Percentiles rank a stretch among this genome's conserved stretches.
Evolutionary conservation across 139 green algal species (phyloP).

Genomic region (Chlorella sp.): DNA sequence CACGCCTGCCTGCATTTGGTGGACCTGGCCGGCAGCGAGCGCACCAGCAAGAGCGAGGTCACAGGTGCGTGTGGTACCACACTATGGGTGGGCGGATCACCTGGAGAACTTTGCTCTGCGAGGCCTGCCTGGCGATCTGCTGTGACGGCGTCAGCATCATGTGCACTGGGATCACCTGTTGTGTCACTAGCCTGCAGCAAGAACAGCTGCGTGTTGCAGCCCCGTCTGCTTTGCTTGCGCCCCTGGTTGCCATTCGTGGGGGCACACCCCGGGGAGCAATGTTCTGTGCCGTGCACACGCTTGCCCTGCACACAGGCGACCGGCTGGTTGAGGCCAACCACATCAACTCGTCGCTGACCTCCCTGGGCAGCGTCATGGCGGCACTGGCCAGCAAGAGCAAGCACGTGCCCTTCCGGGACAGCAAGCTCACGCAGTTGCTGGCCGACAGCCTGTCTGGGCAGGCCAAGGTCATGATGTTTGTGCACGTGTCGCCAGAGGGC

Average conservation of each 20-base stretch:
- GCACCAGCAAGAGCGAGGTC: constrained; percentile 65
- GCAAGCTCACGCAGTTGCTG: constrained; percentile 89
- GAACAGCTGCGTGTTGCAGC: too few species aligned
- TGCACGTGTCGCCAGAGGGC: constrained; percentile 82
- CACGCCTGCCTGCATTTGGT: constrained; percentile 70
- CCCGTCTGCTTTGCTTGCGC: neutral
- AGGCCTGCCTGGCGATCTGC: too few species aligned
- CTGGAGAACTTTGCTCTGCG: too few species aligned
- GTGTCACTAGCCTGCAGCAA: too few species aligned
- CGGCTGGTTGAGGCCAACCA: constrained; percentile 75
- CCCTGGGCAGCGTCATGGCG: constrained; percentile 80
- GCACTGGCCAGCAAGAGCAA: constrained; percentile 57
- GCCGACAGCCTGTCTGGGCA: constrained; percentile 77
- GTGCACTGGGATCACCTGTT: too few species aligned
- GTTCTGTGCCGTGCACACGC: too few species aligned
- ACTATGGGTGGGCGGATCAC: neutral
- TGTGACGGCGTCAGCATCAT: too few species aligned
- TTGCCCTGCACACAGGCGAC: constrained; percentile 40
- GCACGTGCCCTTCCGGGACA: constrained; percentile 86
- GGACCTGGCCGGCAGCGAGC: constrained; percentile 76
- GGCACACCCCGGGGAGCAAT: too few species aligned
- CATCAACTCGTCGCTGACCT: constrained; percentile 80
- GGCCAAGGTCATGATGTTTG: constrained; percentile 87
- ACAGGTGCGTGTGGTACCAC: constrained; percentile 30
- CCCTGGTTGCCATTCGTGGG: too few species aligned